Base-by-base conservation (phyloP, 495 filamentous ascomycete species). In the Penicillium paxilli region DNA sequence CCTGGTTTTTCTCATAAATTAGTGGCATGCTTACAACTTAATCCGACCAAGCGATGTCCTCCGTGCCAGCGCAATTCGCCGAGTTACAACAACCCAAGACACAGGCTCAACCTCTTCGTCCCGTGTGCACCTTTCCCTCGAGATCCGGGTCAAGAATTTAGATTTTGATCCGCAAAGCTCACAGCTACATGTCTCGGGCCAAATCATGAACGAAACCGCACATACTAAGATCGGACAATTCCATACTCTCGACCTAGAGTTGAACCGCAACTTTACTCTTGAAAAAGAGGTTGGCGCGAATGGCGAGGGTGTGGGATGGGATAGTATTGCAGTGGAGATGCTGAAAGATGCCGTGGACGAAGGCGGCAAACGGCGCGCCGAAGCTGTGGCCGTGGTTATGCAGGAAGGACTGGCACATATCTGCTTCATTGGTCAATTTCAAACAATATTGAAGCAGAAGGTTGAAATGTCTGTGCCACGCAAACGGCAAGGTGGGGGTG, bases 21-120 rank as follows among this genome's bases (percentile, higher is more conserved):
- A 94, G 90, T 98, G 94, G 94, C 92, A 97, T 64, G 87, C 88
- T 67, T 92, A 96, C 80, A 98, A 98, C 74, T 81, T 98, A 32
- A 93, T 98, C 68, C 83, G 85, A 11, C 82, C 85, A 21, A 80
- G 75, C 32, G 95, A 98, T 59, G 73, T 90, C 44, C 79, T 98
- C 51, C 86, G 85, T 58, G 92, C 91, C 24, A 88, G 86, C 47
- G 90, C 94, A 37, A 75, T 94, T 51, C 91, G 94, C 59, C 89
- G 89, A 37, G 85, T 96, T 33, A 86, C 83, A 12, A 84, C 82
- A 30, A 81, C 84, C 17, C 70, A 73, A 65, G 76, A 82, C 38
- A 91, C 89, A 0, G 93, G 92, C 32, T 87, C 86, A 37, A 91
- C 86, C 1, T 74, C 76, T 41, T 90, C 89, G 7, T 77, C 84